Percentiles rank a stretch among this genome's conserved stretches.
Evolutionary conservation across 208 protist species (phyloP).

Genomic region (Trypanosoma caninum): DNA sequence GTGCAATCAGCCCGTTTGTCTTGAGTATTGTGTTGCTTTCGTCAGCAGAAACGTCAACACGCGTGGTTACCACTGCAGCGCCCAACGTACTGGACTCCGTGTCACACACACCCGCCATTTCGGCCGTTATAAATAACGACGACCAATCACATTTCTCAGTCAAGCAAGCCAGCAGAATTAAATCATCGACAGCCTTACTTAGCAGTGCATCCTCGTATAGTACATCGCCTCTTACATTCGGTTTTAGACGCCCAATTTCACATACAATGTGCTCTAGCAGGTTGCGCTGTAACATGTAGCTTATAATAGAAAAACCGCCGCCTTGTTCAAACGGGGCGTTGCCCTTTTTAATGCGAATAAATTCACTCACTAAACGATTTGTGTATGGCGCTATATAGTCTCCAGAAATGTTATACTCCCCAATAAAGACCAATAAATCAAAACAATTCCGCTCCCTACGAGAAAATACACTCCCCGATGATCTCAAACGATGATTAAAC

Average conservation of each 20-base stretch:
- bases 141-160: slow-evolving; percentile 13
- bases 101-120: background rate
- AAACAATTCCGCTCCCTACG: slow-evolving; percentile 23
- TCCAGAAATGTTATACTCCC: slow-evolving; percentile 23
- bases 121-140: slow-evolving; percentile 6
- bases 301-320: slow-evolving; percentile 21
- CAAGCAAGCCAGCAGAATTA: slow-evolving; percentile 20
- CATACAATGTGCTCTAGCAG: slow-evolving; percentile 27
- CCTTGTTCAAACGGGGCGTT: slow-evolving; percentile 12
- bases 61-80: background rate
- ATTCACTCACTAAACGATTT: slow-evolving; percentile 33
- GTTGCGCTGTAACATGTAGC: slow-evolving; percentile 28
- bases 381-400: slow-evolving; percentile 24
- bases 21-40: too few species aligned
- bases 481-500: slow-evolving; percentile 29
- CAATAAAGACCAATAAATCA: slow-evolving; percentile 29
- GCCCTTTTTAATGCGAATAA: slow-evolving; percentile 28
- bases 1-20: too few species aligned
- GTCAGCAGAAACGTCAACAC: too few species aligned
- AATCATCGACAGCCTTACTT: slow-evolving; percentile 5
- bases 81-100: background rate
- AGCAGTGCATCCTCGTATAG: slow-evolving; percentile 23
- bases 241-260: slow-evolving; percentile 21
- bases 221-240: slow-evolving; percentile 16
- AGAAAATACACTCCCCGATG: slow-evolving; percentile 24